phyloP scores from a whole-genome alignment of 2,329 filamentous ascomycete genomes.

The Cercospora canescens region DNA sequence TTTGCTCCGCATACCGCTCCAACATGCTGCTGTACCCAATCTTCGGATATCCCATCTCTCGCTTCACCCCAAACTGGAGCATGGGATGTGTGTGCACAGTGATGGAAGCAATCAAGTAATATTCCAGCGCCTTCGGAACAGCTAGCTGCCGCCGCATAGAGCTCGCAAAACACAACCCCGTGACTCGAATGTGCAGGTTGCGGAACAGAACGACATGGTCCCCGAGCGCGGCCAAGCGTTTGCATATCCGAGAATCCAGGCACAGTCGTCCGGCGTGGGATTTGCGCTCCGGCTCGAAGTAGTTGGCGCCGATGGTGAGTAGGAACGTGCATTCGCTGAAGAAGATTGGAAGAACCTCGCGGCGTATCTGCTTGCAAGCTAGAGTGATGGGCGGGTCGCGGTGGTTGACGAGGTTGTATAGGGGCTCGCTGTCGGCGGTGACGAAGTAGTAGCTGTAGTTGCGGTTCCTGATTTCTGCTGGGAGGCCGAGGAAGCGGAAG shows the following conservation, averaged over 20 bases:
- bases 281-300: not conserved
- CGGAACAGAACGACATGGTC: conserved; percentile 5
- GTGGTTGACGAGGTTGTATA: conserved; percentile 1
- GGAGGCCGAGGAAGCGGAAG: conserved; percentile 23
- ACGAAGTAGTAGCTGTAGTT: conserved; percentile 8
- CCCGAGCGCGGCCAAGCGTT: not conserved
- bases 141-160: not conserved
- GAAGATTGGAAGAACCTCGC: conserved; percentile 2
- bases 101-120: not conserved
- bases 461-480: conserved; percentile 43
- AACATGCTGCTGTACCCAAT: not conserved
- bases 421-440: not conserved
- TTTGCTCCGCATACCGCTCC: not conserved
- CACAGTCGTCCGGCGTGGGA: conserved; percentile 1
- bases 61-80: not conserved
- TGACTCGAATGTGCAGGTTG: conserved; percentile 1
- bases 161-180: not conserved
- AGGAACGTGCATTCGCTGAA: conserved; percentile 10
- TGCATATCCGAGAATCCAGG: not conserved
- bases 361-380: conserved; percentile 1
- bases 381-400: conserved; percentile 8
- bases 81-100: conserved; percentile 1
- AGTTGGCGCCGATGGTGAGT: conserved; percentile 8
- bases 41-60: not conserved
- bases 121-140: not conserved